Evolutionary conservation across 2,329 filamentous ascomycete species (phyloP).

Genomic region (Penicillium rolfsii): DNA sequence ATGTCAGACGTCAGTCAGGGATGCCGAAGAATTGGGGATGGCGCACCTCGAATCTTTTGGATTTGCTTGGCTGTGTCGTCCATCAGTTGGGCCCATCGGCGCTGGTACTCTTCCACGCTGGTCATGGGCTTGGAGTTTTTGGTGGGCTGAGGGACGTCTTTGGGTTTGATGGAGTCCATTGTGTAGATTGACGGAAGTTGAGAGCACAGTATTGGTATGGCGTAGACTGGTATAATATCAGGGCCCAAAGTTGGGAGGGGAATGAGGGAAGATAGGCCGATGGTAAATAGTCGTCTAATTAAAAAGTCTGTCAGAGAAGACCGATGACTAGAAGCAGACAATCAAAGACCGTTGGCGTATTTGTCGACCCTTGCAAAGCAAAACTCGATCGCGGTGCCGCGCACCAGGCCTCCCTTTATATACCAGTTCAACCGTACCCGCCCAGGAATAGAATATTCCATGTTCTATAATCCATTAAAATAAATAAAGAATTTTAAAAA

Average conservation of each 20-base stretch:
- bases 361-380: background rate
- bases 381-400: background rate
- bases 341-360: background rate
- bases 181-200: background rate
- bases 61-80: slow-evolving; percentile 23
- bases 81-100: slow-evolving; percentile 24
- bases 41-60: slow-evolving; percentile 23
- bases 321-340: background rate
- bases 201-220: background rate
- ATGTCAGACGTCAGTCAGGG: slow-evolving; percentile 14
- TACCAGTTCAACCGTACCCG: background rate
- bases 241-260: background rate
- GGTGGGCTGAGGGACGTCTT: slow-evolving; percentile 2
- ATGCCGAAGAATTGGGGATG: background rate
- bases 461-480: background rate
- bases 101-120: slow-evolving; percentile 23
- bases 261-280: background rate
- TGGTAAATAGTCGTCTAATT: background rate
- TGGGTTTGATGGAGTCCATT: slow-evolving; percentile 20
- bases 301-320: background rate
- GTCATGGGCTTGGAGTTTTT: slow-evolving; percentile 11
- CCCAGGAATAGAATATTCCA: background rate
- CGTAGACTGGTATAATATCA: background rate
- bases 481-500: background rate
- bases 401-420: slow-evolving; percentile 13